Evolutionary conservation across 768 basidiomycete species (phyloP).

Genomic region (Hygrophorus russula): DNA sequence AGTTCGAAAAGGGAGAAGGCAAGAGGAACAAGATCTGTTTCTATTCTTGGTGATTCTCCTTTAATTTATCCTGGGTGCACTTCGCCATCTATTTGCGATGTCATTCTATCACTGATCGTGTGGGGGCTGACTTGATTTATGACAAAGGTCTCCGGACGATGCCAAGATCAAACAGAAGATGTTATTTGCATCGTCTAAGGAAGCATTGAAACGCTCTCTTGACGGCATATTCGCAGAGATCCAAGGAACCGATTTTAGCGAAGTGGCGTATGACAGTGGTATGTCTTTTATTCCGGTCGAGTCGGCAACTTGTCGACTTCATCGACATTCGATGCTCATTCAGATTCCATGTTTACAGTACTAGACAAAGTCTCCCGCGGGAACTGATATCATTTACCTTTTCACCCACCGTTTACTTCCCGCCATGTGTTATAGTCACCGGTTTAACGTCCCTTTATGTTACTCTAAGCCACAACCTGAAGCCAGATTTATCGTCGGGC

Average conservation of each 20-base stretch:
- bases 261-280: conserved; percentile 68
- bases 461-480: no score
- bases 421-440: no score
- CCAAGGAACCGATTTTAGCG: conserved; percentile 71
- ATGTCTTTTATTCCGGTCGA: conserved; percentile 15
- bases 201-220: conserved; percentile 61
- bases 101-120: not conserved
- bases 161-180: conserved; percentile 89
- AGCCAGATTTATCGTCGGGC: no score
- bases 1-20: conserved; percentile 64
- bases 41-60: conserved; percentile 63
- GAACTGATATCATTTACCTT: conserved; percentile 8
- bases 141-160: conserved; percentile 74
- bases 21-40: conserved; percentile 84
- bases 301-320: not conserved
- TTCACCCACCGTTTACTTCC: not conserved
- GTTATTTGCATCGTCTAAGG: conserved; percentile 83
- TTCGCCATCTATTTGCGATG: no score
- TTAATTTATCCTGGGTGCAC: conserved; percentile 2
- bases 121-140: conserved; percentile 14
- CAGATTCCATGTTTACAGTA: conserved; percentile 12
- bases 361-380: conserved; percentile 22
- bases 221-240: conserved; percentile 73
- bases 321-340: not conserved
- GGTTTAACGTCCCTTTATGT: no score